phyloP scores from a whole-genome alignment of 495 filamentous ascomycete genomes.

The Podospora pseudocomata region DNA sequence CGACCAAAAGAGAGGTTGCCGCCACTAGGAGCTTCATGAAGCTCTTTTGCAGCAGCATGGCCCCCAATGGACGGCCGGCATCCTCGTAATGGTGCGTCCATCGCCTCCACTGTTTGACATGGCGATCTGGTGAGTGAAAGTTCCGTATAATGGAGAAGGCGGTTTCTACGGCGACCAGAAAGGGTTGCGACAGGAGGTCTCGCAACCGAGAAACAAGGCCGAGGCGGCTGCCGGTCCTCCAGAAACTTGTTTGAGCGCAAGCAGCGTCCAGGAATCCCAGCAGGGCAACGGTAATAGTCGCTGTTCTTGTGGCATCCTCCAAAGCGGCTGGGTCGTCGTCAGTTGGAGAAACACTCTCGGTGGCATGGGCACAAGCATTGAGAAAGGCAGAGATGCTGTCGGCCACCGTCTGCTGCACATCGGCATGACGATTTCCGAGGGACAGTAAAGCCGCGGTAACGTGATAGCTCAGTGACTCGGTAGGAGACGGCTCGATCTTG shows the following conservation, averaged over 20 bases:
- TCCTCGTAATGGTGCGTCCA: conserved; percentile 78
- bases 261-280: conserved; percentile 83
- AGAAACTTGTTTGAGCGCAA: conserved; percentile 71
- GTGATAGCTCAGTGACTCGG: conserved; percentile 77
- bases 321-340: conserved; percentile 49
- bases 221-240: conserved; percentile 66
- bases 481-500: conserved; percentile 80
- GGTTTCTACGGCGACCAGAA: conserved; percentile 78
- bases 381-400: conserved; percentile 65
- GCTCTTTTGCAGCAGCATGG: conserved; percentile 84
- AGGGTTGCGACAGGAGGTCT: conserved; percentile 72
- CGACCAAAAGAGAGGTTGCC: conserved; percentile 66
- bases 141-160: conserved; percentile 81
- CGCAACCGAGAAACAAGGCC: conserved; percentile 65
- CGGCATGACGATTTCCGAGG: conserved; percentile 64
- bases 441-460: conserved; percentile 75
- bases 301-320: conserved; percentile 62
- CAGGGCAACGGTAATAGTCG: conserved; percentile 74
- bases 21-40: conserved; percentile 82
- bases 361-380: conserved; percentile 55
- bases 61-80: conserved; percentile 74
- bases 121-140: conserved; percentile 48
- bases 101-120: conserved; percentile 71
- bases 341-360: conserved; percentile 41
- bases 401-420: conserved; percentile 58